Conservation (phyloP, 768 basidiomycete species). For the Sarcodon aspratus region DNA sequence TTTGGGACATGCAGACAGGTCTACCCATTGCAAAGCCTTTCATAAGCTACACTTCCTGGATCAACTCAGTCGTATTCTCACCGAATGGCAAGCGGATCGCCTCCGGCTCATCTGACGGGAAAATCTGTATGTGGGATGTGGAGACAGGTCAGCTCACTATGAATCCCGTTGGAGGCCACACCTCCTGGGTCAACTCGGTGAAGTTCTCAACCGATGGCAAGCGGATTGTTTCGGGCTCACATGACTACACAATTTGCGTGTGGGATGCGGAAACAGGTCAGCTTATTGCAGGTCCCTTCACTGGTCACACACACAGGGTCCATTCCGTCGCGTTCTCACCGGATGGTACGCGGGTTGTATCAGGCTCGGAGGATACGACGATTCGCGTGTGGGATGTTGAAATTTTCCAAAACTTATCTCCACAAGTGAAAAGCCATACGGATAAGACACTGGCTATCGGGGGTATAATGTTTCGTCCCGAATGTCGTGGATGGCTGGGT, state of each 20-base stretch:
- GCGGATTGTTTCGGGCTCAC: constrained; percentile 29
- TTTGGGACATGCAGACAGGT: constrained; percentile 9
- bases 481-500: too few species aligned
- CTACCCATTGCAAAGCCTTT: constrained; percentile 5
- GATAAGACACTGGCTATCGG: too few species aligned
- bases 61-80: constrained; percentile 3
- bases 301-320: too few species aligned
- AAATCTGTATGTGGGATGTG: constrained; percentile 6
- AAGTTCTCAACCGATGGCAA: constrained; percentile 12
- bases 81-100: constrained; percentile 5
- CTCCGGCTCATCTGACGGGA: constrained; percentile 3
- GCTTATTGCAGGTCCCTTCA: constrained; percentile 5
- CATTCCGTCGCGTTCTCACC: constrained; percentile 2
- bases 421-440: too few species aligned
- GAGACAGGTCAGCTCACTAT: constrained; percentile 1
- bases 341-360: constrained; percentile 4
- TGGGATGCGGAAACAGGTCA: constrained; percentile 30
- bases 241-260: constrained; percentile 30
- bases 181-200: constrained; percentile 6
- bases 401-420: too few species aligned
- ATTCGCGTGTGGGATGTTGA: constrained; percentile 15
- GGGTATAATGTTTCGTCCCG: too few species aligned
- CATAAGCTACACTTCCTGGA: neutral
- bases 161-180: neutral
- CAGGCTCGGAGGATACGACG: constrained; percentile 13